A percentile compares a stretch with the other conserved stretches of the same genome.
phyloP scores from a whole-genome alignment of 306 rosid species.

The Quercus ilex region DNA sequence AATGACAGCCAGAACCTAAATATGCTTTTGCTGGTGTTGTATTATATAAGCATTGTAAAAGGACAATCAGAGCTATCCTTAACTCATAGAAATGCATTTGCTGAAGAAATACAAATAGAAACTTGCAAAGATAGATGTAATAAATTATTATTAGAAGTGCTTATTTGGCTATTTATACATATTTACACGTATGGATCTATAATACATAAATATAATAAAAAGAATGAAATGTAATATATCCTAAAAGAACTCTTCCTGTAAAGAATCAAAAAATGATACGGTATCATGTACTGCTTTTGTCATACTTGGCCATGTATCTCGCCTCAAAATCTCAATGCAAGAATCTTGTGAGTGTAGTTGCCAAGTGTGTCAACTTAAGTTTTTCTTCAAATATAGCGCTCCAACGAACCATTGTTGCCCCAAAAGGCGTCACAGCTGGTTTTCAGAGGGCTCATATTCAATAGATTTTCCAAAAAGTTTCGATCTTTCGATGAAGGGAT shows the following conservation, averaged over 20 bases:
- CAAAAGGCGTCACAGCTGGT: not conserved
- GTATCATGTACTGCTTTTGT: conserved; percentile 13
- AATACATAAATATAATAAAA: conserved; percentile 25
- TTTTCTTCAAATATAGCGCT: not conserved
- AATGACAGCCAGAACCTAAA: too few species aligned
- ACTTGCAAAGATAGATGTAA: not conserved
- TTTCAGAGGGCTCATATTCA: conserved; percentile 31
- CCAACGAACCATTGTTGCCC: conserved; percentile 15
- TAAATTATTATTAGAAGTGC: not conserved
- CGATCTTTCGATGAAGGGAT: not conserved
- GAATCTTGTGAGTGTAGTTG: conserved; percentile 20
- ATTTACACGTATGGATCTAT: conserved; percentile 28
- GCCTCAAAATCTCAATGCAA: not conserved
- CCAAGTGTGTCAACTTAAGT: conserved; percentile 4
- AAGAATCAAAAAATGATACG: conserved; percentile 58
- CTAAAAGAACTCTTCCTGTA: conserved; percentile 41
- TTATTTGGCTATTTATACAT: conserved; percentile 18
- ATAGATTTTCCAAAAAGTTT: not conserved
- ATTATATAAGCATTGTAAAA: too few species aligned
- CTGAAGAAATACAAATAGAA: not conserved
- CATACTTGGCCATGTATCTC: conserved; percentile 13
- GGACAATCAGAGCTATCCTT: not conserved
- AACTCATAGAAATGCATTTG: not conserved
- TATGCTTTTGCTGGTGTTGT: too few species aligned
- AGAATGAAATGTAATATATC: conserved; percentile 30